Base-by-base conservation (phyloP, 2,329 filamentous ascomycete species). In the Microthyrium microscopicum region DNA sequence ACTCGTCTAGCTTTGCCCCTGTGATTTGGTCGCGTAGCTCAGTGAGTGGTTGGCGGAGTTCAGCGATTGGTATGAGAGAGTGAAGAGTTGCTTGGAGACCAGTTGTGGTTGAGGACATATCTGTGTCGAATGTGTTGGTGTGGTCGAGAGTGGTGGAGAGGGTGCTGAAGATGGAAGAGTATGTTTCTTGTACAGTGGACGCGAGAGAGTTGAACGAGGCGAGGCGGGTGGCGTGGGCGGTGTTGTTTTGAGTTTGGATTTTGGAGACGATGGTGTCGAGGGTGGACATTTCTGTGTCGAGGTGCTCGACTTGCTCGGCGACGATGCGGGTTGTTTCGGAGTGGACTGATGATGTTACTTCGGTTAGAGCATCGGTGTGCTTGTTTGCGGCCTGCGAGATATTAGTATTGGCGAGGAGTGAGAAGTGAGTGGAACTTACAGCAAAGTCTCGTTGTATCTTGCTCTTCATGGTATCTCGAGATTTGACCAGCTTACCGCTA, bases 271-370 rank as follows among this genome's bases (percentile, higher is more conserved):
- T 93, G 42, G 87, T 81, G 46, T 95, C 87, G 5, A 98, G 67
- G 1, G 82, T 80, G 36, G 75, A 71, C 70, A 98, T 85, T 54
- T 95, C 83, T n/a, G 66, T 68, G 39, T 80, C 77, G 49, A 98
- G 77, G 43, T 92, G 81, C 36, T 70, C 68, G 58, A 91, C 80
- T 56, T 98, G 89, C 37, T 79, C 76, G 47, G 87, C 80, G 9
- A 95, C 85, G 37, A 91, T 87, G 5, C 77, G 76, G 20, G 93
- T 73, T 0, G 87, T 94, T 55, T 92, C 80, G 21, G 79, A 77
- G 44, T 98, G 85, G 1, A 95, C 84, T 3, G 81, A 81, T 44
- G 80, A 78, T 0, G 87, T 85, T 0, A 80, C 80, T 5, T 70
- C 67, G 44, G 87, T 81, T 44, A 98, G 87, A 5, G 77, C 75